A percentile compares a stretch with the other conserved stretches of the same genome.
Evolutionary conservation across 108 stramenopile species (phyloP).

Genomic region (Aurantiochytrium sp.): DNA sequence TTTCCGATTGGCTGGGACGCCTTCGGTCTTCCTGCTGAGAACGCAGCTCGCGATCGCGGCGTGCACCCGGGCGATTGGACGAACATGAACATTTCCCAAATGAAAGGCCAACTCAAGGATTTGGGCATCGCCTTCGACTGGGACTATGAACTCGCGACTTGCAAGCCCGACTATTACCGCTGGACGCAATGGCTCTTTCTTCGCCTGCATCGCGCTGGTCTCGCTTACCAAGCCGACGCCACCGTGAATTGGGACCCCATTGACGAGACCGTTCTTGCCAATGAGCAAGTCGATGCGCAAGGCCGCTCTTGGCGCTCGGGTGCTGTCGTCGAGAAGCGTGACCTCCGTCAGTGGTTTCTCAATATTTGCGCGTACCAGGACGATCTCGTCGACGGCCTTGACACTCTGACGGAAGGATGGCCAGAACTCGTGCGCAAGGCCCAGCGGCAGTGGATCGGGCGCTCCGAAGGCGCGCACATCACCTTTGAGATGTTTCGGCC

Average conservation of each 20-base stretch:
- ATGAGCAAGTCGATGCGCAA: slow-evolving; percentile 88
- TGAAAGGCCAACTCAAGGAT: slow-evolving; percentile 86
- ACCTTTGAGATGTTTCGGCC: background rate
- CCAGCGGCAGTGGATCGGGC: slow-evolving; percentile 22
- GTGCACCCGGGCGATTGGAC: slow-evolving; percentile 90
- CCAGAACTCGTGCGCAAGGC: background rate
- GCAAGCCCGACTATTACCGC: slow-evolving; percentile 80
- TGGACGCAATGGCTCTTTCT: slow-evolving; percentile 99
- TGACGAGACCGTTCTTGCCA: slow-evolving; percentile 90
- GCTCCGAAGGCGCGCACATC: background rate
- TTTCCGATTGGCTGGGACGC: slow-evolving; percentile 99
- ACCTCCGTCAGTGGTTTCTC: slow-evolving; percentile 90
- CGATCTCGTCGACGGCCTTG: slow-evolving; percentile 55
- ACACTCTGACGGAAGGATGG: background rate
- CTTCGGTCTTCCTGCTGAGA: slow-evolving; percentile 99
- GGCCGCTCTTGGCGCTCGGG: slow-evolving; percentile 87
- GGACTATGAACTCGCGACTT: slow-evolving; percentile 89
- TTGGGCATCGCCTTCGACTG: slow-evolving; percentile 96
- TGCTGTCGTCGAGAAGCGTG: slow-evolving; percentile 78
- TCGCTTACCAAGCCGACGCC: slow-evolving; percentile 76
- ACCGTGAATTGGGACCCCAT: slow-evolving; percentile 96
- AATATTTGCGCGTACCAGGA: slow-evolving; percentile 95
- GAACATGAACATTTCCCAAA: slow-evolving; percentile 80
- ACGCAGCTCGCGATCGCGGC: slow-evolving; percentile 93
- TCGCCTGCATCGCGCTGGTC: slow-evolving; percentile 74